phyloP scores from a whole-genome alignment of 495 filamentous ascomycete species.

The Talaromyces ruber region DNA sequence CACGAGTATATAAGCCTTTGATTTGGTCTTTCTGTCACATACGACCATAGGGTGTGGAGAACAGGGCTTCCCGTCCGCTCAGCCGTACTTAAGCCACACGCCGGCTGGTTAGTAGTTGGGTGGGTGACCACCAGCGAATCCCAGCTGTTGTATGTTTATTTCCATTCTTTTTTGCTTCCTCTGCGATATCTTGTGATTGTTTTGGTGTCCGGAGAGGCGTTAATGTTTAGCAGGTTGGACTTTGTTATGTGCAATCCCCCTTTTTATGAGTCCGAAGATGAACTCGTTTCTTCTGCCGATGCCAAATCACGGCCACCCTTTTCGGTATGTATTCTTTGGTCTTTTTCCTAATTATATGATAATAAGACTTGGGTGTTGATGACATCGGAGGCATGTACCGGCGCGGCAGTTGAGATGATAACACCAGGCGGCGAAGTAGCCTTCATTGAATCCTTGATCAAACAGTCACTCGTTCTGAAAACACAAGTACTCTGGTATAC shows the following conservation, averaged over 20 bases:
- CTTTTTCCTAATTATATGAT: neutral
- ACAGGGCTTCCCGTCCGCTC: constrained; percentile 15
- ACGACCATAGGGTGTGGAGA: constrained; percentile 11
- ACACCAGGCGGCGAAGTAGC: constrained; percentile 73
- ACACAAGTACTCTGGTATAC: constrained; percentile 77
- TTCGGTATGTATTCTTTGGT: constrained; percentile 35
- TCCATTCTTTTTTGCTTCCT: neutral
- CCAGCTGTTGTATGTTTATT: constrained; percentile 22
- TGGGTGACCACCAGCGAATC: constrained; percentile 30
- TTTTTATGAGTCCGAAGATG: constrained; percentile 69
- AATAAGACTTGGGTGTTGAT: neutral
- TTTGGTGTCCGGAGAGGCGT: neutral
- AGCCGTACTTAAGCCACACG: constrained; percentile 16
- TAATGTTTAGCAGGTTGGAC: constrained; percentile 46
- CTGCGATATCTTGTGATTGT: neutral
- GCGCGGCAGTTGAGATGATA: constrained; percentile 79
- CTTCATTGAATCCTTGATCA: constrained; percentile 68
- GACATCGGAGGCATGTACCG: constrained; percentile 56
- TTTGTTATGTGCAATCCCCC: constrained; percentile 95
- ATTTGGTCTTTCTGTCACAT: neutral
- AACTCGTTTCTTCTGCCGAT: constrained; percentile 55
- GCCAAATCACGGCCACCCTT: constrained; percentile 61
- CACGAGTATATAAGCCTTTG: neutral
- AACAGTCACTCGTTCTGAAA: constrained; percentile 56
- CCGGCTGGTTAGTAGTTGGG: constrained; percentile 19